Conservation (phyloP, 176 grass and related monocot genomes). For the Alloteropsis semialata region DNA sequence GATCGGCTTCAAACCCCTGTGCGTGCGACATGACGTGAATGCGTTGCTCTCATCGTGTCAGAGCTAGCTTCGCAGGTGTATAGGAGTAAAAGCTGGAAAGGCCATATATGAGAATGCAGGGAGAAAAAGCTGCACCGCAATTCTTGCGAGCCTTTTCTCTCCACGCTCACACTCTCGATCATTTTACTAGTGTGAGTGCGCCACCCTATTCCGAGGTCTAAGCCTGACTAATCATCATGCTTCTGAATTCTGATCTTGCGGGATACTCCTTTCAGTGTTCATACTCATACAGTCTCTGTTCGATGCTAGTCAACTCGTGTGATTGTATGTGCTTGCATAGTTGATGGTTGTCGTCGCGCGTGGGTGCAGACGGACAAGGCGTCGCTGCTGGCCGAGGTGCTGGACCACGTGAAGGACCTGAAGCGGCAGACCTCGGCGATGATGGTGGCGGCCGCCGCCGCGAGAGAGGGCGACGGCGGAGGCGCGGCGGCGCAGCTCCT, state of each 20-base stretch:
- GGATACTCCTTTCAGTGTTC: background rate
- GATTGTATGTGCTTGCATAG: slow-evolving; percentile 24
- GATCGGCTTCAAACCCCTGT: background rate
- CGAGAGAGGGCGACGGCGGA: background rate
- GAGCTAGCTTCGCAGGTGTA: no score
- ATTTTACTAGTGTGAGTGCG: slow-evolving; percentile 15
- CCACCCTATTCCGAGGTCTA: background rate
- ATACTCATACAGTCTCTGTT: background rate
- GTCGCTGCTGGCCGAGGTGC: slow-evolving; percentile 90
- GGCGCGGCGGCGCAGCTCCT: slow-evolving; percentile 32
- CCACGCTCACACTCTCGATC: slow-evolving; percentile 41
- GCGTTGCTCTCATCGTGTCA: slow-evolving; percentile 35
- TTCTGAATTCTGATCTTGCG: background rate
- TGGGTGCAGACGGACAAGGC: slow-evolving; percentile 85
- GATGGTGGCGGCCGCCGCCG: slow-evolving; percentile 3
- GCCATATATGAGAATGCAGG: slow-evolving; percentile 40
- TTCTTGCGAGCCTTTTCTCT: slow-evolving; percentile 21
- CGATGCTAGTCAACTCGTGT: background rate
- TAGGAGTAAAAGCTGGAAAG: slow-evolving; percentile 51
- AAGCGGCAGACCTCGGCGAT: slow-evolving; percentile 88
- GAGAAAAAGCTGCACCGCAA: slow-evolving; percentile 42
- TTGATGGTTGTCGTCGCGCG: background rate
- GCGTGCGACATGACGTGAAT: slow-evolving; percentile 28
- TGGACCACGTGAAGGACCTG: slow-evolving; percentile 96
- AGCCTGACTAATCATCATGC: background rate